Conservation (phyloP, 306 rosid species). For the Oemleria cerasiformis region DNA sequence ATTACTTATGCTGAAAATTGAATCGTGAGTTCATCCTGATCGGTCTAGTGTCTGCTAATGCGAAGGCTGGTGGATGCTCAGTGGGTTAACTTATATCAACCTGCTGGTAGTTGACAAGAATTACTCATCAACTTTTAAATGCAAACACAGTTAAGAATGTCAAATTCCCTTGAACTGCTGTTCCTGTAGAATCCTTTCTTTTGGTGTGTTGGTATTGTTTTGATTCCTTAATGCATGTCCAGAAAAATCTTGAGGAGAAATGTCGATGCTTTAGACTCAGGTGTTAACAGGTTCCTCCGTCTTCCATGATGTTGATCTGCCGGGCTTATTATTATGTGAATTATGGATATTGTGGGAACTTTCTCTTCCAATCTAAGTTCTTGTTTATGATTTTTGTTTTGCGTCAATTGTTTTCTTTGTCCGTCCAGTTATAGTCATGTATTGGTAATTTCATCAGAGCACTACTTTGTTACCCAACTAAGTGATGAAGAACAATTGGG, state of each 20-base stretch:
- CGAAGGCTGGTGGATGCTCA: not conserved
- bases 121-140: not conserved
- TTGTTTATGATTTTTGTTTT: too few relatives aligned
- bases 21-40: not conserved
- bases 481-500: too few relatives aligned
- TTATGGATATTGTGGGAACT: not conserved
- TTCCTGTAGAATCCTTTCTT: not conserved
- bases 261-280: constrained; percentile 68
- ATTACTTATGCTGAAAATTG: constrained; percentile 9
- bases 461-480: too few relatives aligned
- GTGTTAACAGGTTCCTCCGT: constrained; percentile 70
- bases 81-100: not conserved
- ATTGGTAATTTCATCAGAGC: too few relatives aligned
- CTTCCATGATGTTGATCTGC: constrained; percentile 46
- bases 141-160: not conserved
- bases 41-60: constrained; percentile 1
- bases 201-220: not conserved
- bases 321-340: not conserved
- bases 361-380: not conserved
- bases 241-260: constrained; percentile 71
- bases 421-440: too few relatives aligned
- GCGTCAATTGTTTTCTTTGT: too few relatives aligned
- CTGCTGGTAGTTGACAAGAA: not conserved
- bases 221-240: constrained; percentile 46
- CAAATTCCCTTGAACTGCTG: not conserved